These are phyloP conservation scores for Xylariales sp. DNA, from an alignment of 2,329 filamentous ascomycete species.

Conservation along the genomic window DNA sequence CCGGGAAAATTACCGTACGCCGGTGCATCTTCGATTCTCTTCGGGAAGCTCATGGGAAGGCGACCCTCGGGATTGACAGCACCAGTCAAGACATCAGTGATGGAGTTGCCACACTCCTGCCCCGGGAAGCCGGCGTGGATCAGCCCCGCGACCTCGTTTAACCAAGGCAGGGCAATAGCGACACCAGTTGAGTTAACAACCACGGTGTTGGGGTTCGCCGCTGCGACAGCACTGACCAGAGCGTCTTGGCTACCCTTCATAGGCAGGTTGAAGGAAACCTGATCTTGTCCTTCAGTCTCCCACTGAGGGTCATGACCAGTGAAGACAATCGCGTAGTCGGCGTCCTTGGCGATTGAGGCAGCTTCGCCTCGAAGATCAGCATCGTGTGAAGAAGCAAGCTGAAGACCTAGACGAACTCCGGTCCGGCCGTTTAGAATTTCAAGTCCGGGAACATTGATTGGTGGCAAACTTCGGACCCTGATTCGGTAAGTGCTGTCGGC, in stretches of 20 bases:
- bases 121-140: constrained; percentile 66
- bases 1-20: constrained; percentile 57
- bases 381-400: constrained; percentile 28
- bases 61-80: constrained; percentile 61
- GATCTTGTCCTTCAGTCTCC: constrained; percentile 57
- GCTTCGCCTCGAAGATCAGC: constrained; percentile 41
- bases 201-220: constrained; percentile 53
- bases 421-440: constrained; percentile 29
- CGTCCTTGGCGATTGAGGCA: constrained; percentile 50
- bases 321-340: constrained; percentile 60
- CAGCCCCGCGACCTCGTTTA: constrained; percentile 51
- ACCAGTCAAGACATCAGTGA: constrained; percentile 63
- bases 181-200: constrained; percentile 63
- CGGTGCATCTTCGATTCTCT: constrained; percentile 56
- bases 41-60: constrained; percentile 59
- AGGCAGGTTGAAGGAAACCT: constrained; percentile 70
- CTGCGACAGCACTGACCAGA: constrained; percentile 51
- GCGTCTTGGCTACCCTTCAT: constrained; percentile 53
- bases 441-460: constrained; percentile 15
- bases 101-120: constrained; percentile 64
- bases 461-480: constrained; percentile 25
- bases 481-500: constrained; percentile 28
- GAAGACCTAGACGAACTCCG: constrained; percentile 28
- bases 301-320: constrained; percentile 53
- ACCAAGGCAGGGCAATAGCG: constrained; percentile 56